Percentiles rank a stretch among this genome's conserved stretches.
phyloP scores from a whole-genome alignment of 345 rosid genomes.

The Leavenworthia alabamica region DNA sequence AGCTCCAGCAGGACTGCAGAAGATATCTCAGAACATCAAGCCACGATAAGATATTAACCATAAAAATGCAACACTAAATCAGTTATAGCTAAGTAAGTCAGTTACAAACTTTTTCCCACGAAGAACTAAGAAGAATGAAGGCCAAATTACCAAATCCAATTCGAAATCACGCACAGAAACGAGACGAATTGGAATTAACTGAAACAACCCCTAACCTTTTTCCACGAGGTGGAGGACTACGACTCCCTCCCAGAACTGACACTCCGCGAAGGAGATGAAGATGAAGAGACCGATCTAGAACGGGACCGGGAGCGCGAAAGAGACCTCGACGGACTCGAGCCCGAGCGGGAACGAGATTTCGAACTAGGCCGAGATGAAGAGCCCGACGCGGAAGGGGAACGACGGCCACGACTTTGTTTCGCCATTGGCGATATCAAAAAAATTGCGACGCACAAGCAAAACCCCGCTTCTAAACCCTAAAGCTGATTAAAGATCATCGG shows the following conservation, averaged over 20 bases:
- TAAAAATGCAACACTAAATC: background rate
- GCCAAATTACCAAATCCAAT: background rate
- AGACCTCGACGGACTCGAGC: no score
- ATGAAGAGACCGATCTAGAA: slow-evolving; percentile 43
- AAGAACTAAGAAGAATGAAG: background rate
- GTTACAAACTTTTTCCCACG: background rate
- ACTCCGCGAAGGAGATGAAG: slow-evolving; percentile 42
- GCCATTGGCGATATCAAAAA: slow-evolving; percentile 42
- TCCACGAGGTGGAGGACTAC: slow-evolving; percentile 30
- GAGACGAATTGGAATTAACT: background rate
- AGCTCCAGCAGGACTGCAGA: slow-evolving; percentile 45
- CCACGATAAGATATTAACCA: background rate
- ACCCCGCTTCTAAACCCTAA: slow-evolving; percentile 50
- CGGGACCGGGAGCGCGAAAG: slow-evolving; percentile 30
- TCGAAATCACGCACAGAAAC: no score
- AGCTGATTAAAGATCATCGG: no score
- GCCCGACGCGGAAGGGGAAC: slow-evolving; percentile 46
- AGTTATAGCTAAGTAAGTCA: background rate
- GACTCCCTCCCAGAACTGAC: slow-evolving; percentile 32
- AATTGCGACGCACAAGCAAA: slow-evolving; percentile 14
- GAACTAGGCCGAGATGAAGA: slow-evolving; percentile 55
- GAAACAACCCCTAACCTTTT: slow-evolving; percentile 36
- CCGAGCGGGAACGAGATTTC: slow-evolving; percentile 30
- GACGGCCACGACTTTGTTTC: slow-evolving; percentile 68
- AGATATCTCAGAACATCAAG: background rate